These are phyloP conservation scores for Castanospermum australe DNA, from an alignment of 306 rosid genomes.

Conservation along the genomic window DNA sequence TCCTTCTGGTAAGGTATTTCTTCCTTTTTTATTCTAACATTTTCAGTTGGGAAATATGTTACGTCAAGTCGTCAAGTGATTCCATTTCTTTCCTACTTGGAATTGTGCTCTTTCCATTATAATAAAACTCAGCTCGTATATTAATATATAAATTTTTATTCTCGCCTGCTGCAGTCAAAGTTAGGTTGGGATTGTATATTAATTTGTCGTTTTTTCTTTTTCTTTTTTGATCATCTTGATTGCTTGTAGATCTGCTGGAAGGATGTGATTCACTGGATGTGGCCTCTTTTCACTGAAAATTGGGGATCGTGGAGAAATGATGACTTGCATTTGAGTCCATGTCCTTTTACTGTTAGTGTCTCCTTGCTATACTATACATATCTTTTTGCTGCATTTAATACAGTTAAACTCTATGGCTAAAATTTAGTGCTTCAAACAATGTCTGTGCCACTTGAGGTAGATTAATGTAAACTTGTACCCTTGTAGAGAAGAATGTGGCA, in stretches of 20 bases:
- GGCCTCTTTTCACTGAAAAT: slow-evolving; percentile 82
- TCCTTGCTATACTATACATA: background rate
- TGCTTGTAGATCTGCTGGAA: slow-evolving; percentile 65
- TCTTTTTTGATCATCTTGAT: background rate
- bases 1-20: slow-evolving; percentile 63
- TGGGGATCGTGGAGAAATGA: slow-evolving; percentile 87
- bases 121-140: no score
- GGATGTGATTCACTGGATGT: slow-evolving; percentile 90
- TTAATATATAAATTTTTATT: no score
- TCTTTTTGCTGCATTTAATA: slow-evolving; percentile 10
- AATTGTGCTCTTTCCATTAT: background rate
- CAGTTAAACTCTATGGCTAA: background rate
- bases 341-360: slow-evolving; percentile 73
- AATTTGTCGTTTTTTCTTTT: background rate
- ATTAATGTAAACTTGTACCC: slow-evolving; percentile 6
- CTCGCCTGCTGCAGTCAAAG: background rate
- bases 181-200: slow-evolving; percentile 12
- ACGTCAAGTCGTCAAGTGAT: background rate
- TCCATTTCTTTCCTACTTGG: slow-evolving; percentile 11
- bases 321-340: slow-evolving; percentile 61
- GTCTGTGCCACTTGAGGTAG: background rate
- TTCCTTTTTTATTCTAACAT: background rate
- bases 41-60: background rate
- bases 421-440: slow-evolving; percentile 4
- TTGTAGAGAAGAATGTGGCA: background rate